Evolutionary conservation across 139 green algal species (phyloP), one percentile per base, ranked within the genome.

Genomic region (Auxenochlorella pyrenoidosa): DNA sequence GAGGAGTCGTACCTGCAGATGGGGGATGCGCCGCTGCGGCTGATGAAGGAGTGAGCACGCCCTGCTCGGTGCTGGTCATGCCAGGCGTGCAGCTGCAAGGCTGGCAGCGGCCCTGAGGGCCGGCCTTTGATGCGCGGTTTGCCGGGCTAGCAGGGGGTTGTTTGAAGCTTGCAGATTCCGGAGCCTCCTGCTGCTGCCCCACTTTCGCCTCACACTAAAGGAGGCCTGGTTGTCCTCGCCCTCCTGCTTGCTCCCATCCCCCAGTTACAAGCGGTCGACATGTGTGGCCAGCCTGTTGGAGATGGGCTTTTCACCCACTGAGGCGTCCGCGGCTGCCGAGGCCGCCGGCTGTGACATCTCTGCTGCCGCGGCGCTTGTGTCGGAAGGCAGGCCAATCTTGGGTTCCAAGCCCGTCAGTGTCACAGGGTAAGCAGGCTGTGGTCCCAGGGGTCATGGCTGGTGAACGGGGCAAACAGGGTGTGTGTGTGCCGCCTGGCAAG

Each of bases 41-140:
- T 85, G 26, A 85, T 85, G 80, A 85, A 85, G 40, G 80, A 76
- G 80, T 85, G 80, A 85, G 80, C 26, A 10, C 12, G 43, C 38
- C n/a, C 34, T n/a, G 34, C 18, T 28, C 4, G 60, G 10, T 70
- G 24, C 16, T 6, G 4, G 71, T 44, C 1, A 15, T 4, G 68
- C 18, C 38, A 26, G n/a, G 68, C n/a, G 8, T 78, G 71, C 38
- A 78, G 38, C 5, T 34, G 71, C 19, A 13, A 51, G 38, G 68
- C 68, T 22, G 5, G 68, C 68, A 28, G 15, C n/a, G n/a, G n/a
- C 68, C n/a, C 3, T 3, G 40, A 5, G 4, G 59, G 6, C 21
- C 59, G 59, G 24, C 28, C 24, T 12, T 75, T 40, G n/a, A 30
- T 76, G 36, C 30, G 24, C 12, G 5, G 1, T 13, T 22, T 44